Base-by-base conservation (phyloP, 768 basidiomycete species). In the Suillus hirtellus region DNA sequence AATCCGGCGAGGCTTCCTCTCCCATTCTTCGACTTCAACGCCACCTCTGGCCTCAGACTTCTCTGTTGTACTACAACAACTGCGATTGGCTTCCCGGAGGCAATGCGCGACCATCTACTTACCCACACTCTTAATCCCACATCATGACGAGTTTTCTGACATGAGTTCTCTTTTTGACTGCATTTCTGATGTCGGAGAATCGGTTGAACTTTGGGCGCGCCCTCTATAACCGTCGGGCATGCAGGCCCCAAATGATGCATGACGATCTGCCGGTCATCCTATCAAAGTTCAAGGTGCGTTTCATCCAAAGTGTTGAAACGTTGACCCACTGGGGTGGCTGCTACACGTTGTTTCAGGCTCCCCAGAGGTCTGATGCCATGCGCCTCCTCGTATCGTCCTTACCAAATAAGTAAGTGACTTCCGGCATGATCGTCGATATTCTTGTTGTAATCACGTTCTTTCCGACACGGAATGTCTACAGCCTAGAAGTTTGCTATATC, bases 371-470 rank as follows among this genome's bases (percentile, higher is more conserved):
- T 58, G 56, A 58, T 42, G 24, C 24, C 24, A 24, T 10, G 24
- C 40, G 24, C 24, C 24, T 12, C 17, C 27, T 58, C 11, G 38
- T 24, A 27, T 17, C 4, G 38, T 27, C 15, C 49, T 50, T 58
- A 58, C 27, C 38, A 27, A 27, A 17, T 27, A 10, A 40, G 24
- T 56, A 40, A 58, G 38, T 27, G 17, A 31, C 27, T 58, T 17
- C 17, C 56, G 40, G 24, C 40, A 43, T 40, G 10, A 40, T 56
- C 40, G 56, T 42, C 24, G 19, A 40, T 40, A 27, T 56, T 40
- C 21, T 56, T 56, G 55, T 56, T 56, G 55, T 56, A 56, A 56
- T 56, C 38, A 56, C 38, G 38, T 24, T 4, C 37, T n/a, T 37
- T 38, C 21, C 21, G 12, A 47, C 56, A 27, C 5, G 27, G 56